Evolutionary conservation across 169 alveolate species (phyloP).

Genomic region (Plasmodium blacklocki): DNA sequence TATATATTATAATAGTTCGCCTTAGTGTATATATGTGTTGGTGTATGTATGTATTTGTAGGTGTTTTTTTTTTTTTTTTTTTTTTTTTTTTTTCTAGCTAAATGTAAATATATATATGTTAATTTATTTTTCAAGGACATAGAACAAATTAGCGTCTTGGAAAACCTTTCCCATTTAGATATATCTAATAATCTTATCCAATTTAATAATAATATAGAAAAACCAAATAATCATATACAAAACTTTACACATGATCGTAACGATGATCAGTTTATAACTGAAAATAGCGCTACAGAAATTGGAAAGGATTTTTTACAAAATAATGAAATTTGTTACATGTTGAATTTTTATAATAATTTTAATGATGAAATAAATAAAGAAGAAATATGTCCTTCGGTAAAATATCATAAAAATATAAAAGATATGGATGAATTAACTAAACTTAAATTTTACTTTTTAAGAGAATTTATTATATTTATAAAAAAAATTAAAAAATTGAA

Average conservation of each 20-base stretch:
- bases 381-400: slow-evolving; percentile 6
- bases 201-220: slow-evolving; percentile 11
- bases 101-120: neutral
- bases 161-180: slow-evolving; percentile 52
- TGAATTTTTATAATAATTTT: slow-evolving; percentile 21
- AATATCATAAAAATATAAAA: slow-evolving; percentile 45
- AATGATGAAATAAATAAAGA: slow-evolving; percentile 19
- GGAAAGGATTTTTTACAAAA: neutral
- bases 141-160: slow-evolving; percentile 5
- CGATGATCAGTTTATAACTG: too few species aligned
- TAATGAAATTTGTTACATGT: neutral
- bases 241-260: neutral
- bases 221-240: neutral
- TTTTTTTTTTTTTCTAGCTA: neutral
- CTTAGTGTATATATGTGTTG: neutral
- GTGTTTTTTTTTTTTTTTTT: neutral
- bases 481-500: slow-evolving; percentile 29
- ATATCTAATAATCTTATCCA: slow-evolving; percentile 22
- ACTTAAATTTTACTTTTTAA: slow-evolving; percentile 35
- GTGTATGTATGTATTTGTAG: neutral
- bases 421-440: slow-evolving; percentile 34
- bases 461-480: slow-evolving; percentile 32
- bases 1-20: neutral
- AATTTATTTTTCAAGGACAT: slow-evolving; percentile 25
- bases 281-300: too few species aligned